Evolutionary conservation across 2,329 filamentous ascomycete genomes (phyloP).

Genomic region (Fusarium floridanum): DNA sequence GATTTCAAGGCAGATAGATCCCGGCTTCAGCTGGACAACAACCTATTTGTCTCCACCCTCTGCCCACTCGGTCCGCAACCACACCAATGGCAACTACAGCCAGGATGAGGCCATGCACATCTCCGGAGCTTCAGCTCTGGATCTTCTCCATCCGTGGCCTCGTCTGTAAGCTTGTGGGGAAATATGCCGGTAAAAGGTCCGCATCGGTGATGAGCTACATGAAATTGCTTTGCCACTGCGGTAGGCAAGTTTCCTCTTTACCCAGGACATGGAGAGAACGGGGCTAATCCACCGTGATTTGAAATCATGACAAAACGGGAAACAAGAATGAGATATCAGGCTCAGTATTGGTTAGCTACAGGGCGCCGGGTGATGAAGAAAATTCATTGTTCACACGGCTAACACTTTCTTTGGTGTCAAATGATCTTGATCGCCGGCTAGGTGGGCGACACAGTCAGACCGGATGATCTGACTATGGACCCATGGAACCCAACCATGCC

Average conservation of each 20-base stretch:
- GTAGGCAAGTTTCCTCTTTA: background rate
- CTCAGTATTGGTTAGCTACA: background rate
- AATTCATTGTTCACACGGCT: background rate
- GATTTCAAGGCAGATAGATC: background rate
- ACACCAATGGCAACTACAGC: slow-evolving; percentile 2
- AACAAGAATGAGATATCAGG: background rate
- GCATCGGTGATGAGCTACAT: slow-evolving; percentile 1
- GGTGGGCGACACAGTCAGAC: background rate
- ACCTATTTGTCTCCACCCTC: background rate
- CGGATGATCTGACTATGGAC: background rate
- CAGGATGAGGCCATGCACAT: background rate
- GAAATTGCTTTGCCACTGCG: background rate
- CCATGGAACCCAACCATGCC: background rate
- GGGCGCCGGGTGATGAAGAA: background rate
- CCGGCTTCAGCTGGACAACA: background rate
- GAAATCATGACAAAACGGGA: background rate
- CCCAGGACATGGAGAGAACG: background rate
- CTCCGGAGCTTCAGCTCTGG: background rate
- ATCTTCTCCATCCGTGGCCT: background rate
- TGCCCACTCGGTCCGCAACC: background rate
- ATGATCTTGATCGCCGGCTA: background rate
- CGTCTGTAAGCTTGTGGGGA: background rate
- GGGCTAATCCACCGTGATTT: background rate
- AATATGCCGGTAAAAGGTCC: background rate
- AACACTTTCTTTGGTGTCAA: background rate